Evolutionary conservation across 306 rosid species (phyloP).

Genomic region (Amphicarpaea edgeworthii): DNA sequence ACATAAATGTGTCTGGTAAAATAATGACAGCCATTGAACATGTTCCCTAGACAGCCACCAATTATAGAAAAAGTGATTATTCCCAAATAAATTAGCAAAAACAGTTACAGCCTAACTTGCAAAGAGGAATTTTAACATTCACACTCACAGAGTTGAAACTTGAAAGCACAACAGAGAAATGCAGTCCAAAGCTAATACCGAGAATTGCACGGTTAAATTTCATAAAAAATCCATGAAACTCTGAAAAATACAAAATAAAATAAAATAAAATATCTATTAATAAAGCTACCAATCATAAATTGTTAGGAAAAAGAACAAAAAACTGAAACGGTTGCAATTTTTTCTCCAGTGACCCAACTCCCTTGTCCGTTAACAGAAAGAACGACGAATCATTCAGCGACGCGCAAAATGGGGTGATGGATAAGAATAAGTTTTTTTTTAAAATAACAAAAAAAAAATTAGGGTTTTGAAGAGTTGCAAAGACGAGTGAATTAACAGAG

Average conservation of each 20-base stretch:
- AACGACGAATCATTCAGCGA: conserved; percentile 11
- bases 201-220: neutral
- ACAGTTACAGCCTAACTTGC: conserved; percentile 1
- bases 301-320: neutral
- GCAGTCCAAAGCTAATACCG: conserved; percentile 16
- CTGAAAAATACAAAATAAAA: neutral
- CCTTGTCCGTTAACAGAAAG: neutral
- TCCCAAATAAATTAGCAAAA: neutral
- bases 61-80: neutral
- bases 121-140: neutral
- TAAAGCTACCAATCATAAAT: neutral
- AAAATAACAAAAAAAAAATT: neutral
- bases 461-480: conserved; percentile 46
- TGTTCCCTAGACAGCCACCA: conserved; percentile 1
- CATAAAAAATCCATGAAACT: conserved; percentile 18
- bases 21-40: conserved; percentile 9
- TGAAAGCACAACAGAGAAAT: conserved; percentile 11
- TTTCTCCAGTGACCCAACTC: conserved; percentile 23
- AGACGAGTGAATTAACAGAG: neutral
- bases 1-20: neutral
- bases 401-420: conserved; percentile 10
- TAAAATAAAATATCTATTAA: neutral
- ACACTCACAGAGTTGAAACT: conserved; percentile 41
- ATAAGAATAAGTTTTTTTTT: neutral
- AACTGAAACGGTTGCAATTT: neutral